Base-by-base conservation (phyloP, 306 rosid species). In the Quercus dentata region DNA sequence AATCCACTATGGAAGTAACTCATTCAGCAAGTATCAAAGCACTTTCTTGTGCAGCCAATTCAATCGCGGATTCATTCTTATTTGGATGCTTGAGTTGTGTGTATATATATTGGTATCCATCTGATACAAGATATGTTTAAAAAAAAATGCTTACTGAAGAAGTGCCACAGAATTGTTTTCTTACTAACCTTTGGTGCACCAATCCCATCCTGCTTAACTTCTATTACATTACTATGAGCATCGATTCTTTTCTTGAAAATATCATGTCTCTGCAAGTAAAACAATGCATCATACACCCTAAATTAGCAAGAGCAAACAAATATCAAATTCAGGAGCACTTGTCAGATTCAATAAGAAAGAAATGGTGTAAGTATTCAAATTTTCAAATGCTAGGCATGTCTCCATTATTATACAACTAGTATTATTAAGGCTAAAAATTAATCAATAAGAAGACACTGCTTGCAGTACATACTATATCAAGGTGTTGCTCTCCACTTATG, bases 111-210 rank as follows among this genome's bases (percentile, higher is more conserved):
- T 25, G 69, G 41, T 2, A 63, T 63, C n/a, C 55, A 55, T 55
- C 30, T 61, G 61, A 58, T 41, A 58, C 75, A 75, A 69, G 52
- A 56, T 57, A 80, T 35, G 5, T 58, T 67, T 69, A 63, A 72
- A 64, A n/a, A 56, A 33, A 56, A 64, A 31, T 67, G 79, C 33
- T 25, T 38, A 21, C 55, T 52, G 77, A 59, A 23, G 79, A 78
- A 80, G 56, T 55, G 31, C 41, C 11, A 65, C 4, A 28, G 19
- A 65, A 55, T 75, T 77, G 78, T 73, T 67, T 41, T 78, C 25
- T 74, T n/a, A 78, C 92, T 78, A 88, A 94, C 98, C 98, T 94
- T 92, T 62, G 97, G 89, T 17, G 97, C 98, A 75, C 98, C 98
- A 78, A 94, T 89, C 78, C 93, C 94, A 74, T 90, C 98, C 87